phyloP scores from a whole-genome alignment of 164 flowering plant species.

The Echeveria elegans region DNA sequence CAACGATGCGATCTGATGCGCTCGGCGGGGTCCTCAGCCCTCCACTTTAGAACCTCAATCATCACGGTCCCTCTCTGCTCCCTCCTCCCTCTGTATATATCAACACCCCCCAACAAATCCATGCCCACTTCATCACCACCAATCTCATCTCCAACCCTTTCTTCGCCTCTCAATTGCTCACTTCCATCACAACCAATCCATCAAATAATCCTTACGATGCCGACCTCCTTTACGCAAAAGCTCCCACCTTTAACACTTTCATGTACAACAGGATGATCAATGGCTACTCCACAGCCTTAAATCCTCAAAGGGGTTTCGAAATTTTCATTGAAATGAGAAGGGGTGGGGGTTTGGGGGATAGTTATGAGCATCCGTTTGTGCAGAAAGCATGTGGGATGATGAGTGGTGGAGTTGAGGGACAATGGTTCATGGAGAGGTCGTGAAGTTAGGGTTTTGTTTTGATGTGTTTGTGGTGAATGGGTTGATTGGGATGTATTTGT shows the following conservation, averaged over 20 bases:
- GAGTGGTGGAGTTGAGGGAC: neutral
- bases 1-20: no score
- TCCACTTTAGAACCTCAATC: no score
- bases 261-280: conserved; percentile 13
- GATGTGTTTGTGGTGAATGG: conserved; percentile 15
- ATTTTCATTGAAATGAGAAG: conserved; percentile 8
- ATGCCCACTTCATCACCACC: conserved; percentile 11
- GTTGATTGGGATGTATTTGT: conserved; percentile 10
- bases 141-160: conserved; percentile 7
- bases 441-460: conserved; percentile 10
- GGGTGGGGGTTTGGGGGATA: conserved; percentile 6
- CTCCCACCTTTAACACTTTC: conserved; percentile 9
- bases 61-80: no score
- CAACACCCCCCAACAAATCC: no score
- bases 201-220: conserved; percentile 7
- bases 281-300: conserved; percentile 2
- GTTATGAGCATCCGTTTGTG: conserved; percentile 12
- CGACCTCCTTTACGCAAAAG: conserved; percentile 8
- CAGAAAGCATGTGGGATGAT: no score
- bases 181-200: conserved; percentile 5
- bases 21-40: no score
- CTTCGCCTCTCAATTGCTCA: conserved; percentile 10
- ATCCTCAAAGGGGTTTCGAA: neutral
- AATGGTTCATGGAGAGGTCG: conserved; percentile 11
- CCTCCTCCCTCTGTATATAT: no score